Base-by-base conservation (phyloP, 495 filamentous ascomycete genomes). In the Xylaria castorea region DNA sequence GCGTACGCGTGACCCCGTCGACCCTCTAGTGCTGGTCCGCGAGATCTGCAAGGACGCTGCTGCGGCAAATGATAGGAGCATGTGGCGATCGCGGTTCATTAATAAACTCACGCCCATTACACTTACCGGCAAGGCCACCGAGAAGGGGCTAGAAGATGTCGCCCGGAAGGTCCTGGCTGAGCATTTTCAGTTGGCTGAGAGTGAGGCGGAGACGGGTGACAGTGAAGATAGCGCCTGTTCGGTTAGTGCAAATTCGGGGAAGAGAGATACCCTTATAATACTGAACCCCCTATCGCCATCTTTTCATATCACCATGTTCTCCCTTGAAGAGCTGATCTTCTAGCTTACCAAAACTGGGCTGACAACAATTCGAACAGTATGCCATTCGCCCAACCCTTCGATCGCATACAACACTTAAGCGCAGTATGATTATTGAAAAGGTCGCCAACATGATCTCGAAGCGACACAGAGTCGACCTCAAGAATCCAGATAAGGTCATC, bases 321-420 rank as follows among this genome's bases (percentile, higher is more conserved):
- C 11, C 34, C 32, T 36, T 18, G 18, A 20, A 16, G 1, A 14
- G 20, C 57, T 7, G 18, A 7, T 44, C 70, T 68, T 40, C 67
- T 30, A 32, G n/a, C 34, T 70, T 65, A 55, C 40, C 18, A 16
- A 25, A 25, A 12, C 42, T 8, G 14, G 32, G 42, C 57, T 70
- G 36, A 70, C 22, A n/a, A 22, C 11, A 2, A 32, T 12, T n/a
- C 63, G 32, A 50, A 38, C 57, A 97, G 93, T 99, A 94, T 77
- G 96, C 96, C 27, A 98, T 99, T 71, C 92, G 95, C 9, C 92
- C 94, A 46, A 91, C 88, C 5, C 87, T 95, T 55, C 90, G 97
- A 68, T 92, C 94, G 78, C 92, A 97, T 76, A 90, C 86, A 60
- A 88, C 86, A 16, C 86, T 98, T 71, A 92, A 88, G 73, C 85